These are phyloP conservation scores for Colletotrichum echinochloae DNA, from an alignment of 2,329 filamentous ascomycete genomes.

Conservation along the genomic window DNA sequence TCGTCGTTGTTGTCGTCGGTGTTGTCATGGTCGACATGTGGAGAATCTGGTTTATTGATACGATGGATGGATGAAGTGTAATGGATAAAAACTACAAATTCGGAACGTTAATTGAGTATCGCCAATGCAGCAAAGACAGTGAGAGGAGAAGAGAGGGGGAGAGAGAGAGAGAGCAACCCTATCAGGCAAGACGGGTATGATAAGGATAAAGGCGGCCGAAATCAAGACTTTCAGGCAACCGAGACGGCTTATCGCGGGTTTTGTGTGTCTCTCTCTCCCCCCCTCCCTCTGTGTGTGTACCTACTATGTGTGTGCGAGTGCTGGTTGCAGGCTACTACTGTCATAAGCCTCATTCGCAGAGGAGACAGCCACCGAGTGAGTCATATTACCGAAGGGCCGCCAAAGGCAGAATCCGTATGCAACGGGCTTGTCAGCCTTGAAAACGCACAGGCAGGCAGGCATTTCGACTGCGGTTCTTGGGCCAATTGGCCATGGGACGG, in stretches of 20 bases:
- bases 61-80: not conserved
- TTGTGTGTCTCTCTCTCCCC: too few relatives aligned
- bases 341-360: not conserved
- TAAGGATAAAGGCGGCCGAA: not conserved
- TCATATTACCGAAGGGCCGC: not conserved
- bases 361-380: slow-evolving; percentile 9
- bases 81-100: not conserved
- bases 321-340: not conserved
- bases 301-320: not conserved
- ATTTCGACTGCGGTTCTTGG: not conserved
- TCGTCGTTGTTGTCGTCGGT: too few relatives aligned
- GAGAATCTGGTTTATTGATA: not conserved
- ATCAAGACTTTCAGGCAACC: not conserved
- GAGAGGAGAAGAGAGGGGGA: too few relatives aligned
- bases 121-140: not conserved
- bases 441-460: not conserved
- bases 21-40: not conserved
- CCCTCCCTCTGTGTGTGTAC: too few relatives aligned
- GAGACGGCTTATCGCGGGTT: not conserved
- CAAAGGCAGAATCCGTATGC: not conserved
- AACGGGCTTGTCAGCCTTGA: not conserved
- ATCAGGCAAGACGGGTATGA: not conserved
- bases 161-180: not conserved
- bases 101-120: not conserved
- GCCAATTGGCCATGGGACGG: slow-evolving; percentile 10